These are phyloP conservation scores for Candida piceae DNA, from an alignment of 805 yeast species.

Conservation along the genomic window DNA sequence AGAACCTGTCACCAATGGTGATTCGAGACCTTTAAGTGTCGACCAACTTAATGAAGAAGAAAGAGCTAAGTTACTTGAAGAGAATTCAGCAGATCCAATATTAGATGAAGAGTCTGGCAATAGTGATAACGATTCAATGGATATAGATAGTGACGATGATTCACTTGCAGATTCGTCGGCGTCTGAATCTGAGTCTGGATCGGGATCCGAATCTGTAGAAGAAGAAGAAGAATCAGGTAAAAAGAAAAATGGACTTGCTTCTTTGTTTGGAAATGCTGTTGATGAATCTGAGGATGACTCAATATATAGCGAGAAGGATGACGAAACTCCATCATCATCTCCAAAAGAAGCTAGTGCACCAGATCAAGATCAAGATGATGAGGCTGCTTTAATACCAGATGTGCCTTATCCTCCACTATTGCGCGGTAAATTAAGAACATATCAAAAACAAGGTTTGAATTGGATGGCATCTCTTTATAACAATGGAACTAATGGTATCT, in stretches of 20 bases:
- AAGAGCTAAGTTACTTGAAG: conserved; percentile 12
- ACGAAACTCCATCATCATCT: conserved; percentile 33
- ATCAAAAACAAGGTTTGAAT: conserved; percentile 93
- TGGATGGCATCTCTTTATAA: conserved; percentile 95
- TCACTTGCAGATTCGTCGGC: conserved; percentile 4
- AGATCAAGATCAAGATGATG: conserved; percentile 14
- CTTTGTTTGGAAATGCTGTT: conserved; percentile 31
- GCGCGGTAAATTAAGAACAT: conserved; percentile 79
- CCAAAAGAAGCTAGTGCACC: conserved; percentile 21
- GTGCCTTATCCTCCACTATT: conserved; percentile 75
- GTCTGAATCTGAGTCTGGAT: conserved; percentile 10
- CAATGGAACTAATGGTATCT: conserved; percentile 89
- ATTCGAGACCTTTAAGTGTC: conserved; percentile 11
- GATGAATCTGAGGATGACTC: conserved; percentile 35
- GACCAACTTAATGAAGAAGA: conserved; percentile 26
- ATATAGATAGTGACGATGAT: conserved; percentile 15
- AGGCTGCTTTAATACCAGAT: conserved; percentile 44
- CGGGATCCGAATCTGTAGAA: conserved; percentile 14
- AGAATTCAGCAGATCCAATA: conserved; percentile 17
- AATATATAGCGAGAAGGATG: conserved; percentile 26
- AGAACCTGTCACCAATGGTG: conserved; percentile 5
- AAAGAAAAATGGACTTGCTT: conserved; percentile 27
- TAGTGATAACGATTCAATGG: conserved; percentile 13
- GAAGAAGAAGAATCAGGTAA: conserved; percentile 18
- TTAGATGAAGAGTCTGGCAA: conserved; percentile 18